A percentile compares a stretch with the other conserved stretches of the same genome.
Evolutionary conservation across 805 yeast genomes (phyloP).

Genomic region (Candida endomychidarum): DNA sequence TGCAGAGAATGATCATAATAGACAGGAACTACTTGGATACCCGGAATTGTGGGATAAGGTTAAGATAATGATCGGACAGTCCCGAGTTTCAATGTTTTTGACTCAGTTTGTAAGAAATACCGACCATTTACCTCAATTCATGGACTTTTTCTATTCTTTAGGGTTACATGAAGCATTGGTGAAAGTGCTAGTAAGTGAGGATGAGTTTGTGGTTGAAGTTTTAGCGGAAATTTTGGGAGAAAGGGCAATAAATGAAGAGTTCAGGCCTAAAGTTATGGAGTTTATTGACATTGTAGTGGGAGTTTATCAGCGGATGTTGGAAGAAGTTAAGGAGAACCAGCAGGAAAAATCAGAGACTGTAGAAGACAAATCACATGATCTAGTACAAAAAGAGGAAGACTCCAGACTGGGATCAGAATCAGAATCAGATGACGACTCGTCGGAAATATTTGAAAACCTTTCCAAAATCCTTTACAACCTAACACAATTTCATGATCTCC

Average conservation of each 20-base stretch:
- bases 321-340: constrained; percentile 3
- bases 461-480: constrained; percentile 18
- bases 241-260: constrained; percentile 8
- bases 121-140: constrained; percentile 17
- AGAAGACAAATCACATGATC: too few species aligned
- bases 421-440: constrained; percentile 13
- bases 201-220: constrained; percentile 12
- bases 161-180: constrained; percentile 7
- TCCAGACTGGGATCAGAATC: too few species aligned
- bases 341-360: constrained; percentile 8
- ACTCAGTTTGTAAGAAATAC: constrained; percentile 34
- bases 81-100: constrained; percentile 24
- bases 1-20: constrained; percentile 33
- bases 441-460: constrained; percentile 15
- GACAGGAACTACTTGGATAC: constrained; percentile 15
- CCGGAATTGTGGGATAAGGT: constrained; percentile 21
- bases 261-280: constrained; percentile 6
- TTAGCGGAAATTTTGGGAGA: constrained; percentile 17
- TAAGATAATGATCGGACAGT: constrained; percentile 4
- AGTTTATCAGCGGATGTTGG: not conserved
- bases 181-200: constrained; percentile 1
- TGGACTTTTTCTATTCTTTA: constrained; percentile 15
- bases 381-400: too few species aligned
- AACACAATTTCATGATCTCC: constrained; percentile 22
- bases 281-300: constrained; percentile 8